A percentile compares a stretch with the other conserved stretches of the same genome.
phyloP scores from a whole-genome alignment of 257 asterid species.

The Euphrasia confusa region DNA sequence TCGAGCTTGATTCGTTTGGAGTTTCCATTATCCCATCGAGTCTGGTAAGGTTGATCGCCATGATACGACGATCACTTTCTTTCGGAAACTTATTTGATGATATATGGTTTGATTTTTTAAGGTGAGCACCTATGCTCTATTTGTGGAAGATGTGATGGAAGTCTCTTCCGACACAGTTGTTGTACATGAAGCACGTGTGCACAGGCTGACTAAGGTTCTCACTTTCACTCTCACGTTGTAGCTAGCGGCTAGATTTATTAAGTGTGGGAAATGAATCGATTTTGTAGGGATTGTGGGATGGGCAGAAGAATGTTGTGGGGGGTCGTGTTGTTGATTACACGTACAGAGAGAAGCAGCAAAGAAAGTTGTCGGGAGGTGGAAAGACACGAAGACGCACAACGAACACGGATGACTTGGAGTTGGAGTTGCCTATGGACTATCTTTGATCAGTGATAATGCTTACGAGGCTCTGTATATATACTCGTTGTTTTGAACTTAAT shows the following conservation, averaged over 20 bases:
- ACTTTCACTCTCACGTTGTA: neutral
- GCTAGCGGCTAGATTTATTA: neutral
- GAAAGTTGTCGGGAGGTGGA: conserved; percentile 9
- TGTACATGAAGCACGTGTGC: conserved; percentile 54
- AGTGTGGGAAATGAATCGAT: conserved; percentile 1
- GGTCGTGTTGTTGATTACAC: conserved; percentile 4
- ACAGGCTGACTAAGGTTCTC: conserved; percentile 60
- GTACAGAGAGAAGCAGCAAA: conserved; percentile 21
- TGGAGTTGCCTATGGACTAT: conserved; percentile 70
- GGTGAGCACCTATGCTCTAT: conserved; percentile 66
- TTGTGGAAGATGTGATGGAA: conserved; percentile 57
- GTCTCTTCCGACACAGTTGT: conserved; percentile 49
- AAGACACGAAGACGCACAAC: conserved; percentile 25
- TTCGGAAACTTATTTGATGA: neutral
- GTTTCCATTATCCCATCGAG: conserved; percentile 61
- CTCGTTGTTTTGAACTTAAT: too few relatives aligned
- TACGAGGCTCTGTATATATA: too few relatives aligned
- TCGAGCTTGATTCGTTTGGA: conserved; percentile 74
- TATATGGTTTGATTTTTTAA: conserved; percentile 21
- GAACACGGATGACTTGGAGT: conserved; percentile 47
- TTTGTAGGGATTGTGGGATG: conserved; percentile 52
- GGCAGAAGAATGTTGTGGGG: conserved; percentile 19
- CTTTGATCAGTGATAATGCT: conserved; percentile 23
- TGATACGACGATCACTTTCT: neutral
- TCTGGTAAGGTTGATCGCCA: conserved; percentile 43